Conservation (phyloP, 139 green algal genomes). For the Chlorella sp. region DNA sequence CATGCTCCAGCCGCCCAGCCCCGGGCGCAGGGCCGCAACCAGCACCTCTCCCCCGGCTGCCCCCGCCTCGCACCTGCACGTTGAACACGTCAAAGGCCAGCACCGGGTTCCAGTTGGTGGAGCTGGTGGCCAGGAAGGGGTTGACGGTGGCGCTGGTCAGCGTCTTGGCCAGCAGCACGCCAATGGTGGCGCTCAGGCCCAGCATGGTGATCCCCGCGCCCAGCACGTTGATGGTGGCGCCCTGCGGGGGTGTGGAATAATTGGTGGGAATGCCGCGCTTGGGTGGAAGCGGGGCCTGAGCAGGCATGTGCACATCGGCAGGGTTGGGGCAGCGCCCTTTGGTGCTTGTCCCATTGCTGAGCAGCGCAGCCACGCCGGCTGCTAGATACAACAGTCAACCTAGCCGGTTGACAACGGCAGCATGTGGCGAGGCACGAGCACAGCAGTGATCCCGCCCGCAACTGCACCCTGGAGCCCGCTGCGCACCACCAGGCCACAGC, state of each 20-base stretch:
- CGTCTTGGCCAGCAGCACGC: constrained; percentile 97
- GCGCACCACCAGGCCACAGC: too few relatives aligned
- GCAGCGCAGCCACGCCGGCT: not conserved
- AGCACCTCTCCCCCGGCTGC: not conserved
- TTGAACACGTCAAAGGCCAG: constrained; percentile 99
- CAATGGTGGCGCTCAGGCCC: constrained; percentile 83
- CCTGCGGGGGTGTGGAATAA: constrained; percentile 42
- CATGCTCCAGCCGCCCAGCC: not conserved
- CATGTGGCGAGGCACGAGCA: too few relatives aligned
- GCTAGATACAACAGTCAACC: too few relatives aligned
- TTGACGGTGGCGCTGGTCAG: constrained; percentile 90
- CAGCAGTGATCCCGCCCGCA: too few relatives aligned
- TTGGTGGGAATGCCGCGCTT: too few relatives aligned
- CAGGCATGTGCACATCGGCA: too few relatives aligned
- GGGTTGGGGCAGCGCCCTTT: too few relatives aligned
- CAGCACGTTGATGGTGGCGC: constrained; percentile 82
- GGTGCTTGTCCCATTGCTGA: not conserved
- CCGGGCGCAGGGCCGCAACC: not conserved
- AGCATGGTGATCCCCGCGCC: constrained; percentile 74
- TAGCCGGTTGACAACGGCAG: too few relatives aligned
- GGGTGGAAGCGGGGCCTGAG: too few relatives aligned
- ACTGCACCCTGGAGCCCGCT: too few relatives aligned
- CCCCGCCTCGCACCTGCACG: constrained; percentile 78
- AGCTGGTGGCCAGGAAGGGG: constrained; percentile 80
- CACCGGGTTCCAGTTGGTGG: constrained; percentile 90